A percentile compares a stretch with the other conserved stretches of the same genome.
Evolutionary conservation across 2,329 filamentous ascomycete species (phyloP).

Genomic region (Sarocladiaceae sp.): DNA sequence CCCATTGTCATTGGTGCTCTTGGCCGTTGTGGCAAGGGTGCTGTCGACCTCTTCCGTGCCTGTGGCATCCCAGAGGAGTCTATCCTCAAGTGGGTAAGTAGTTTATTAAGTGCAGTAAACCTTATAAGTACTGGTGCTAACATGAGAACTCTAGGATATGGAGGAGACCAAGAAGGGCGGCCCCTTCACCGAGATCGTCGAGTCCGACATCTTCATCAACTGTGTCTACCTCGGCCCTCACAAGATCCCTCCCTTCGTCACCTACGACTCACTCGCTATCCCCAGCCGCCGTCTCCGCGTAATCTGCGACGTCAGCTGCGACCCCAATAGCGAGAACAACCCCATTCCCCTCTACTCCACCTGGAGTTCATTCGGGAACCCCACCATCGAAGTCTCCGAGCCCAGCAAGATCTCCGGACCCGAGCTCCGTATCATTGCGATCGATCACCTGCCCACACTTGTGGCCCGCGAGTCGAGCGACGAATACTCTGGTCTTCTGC

Average conservation of each 20-base stretch:
- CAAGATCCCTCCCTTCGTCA: constrained; percentile 70
- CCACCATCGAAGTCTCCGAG: constrained; percentile 55
- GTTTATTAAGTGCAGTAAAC: too few species aligned
- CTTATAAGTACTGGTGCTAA: too few species aligned
- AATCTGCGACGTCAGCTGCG: constrained; percentile 71
- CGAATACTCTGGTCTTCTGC: constrained; percentile 70
- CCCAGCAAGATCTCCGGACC: constrained; percentile 38
- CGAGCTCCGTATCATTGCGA: constrained; percentile 72
- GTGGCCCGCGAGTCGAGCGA: constrained; percentile 80
- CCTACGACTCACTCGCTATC: constrained; percentile 51
- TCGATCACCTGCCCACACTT: constrained; percentile 75
- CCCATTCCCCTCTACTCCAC: constrained; percentile 70
- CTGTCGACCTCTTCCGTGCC: constrained; percentile 25
- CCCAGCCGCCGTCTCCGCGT: constrained; percentile 69
- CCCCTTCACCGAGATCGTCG: constrained; percentile 71
- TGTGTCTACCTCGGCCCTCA: constrained; percentile 70
- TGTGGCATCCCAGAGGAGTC: constrained; percentile 12
- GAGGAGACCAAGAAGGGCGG: constrained; percentile 69
- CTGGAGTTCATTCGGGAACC: constrained; percentile 78
- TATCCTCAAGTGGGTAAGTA: constrained; percentile 59
- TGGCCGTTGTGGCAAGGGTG: constrained; percentile 81
- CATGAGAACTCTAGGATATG: too few species aligned
- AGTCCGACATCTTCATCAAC: constrained; percentile 73
- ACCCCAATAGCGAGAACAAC: constrained; percentile 67
- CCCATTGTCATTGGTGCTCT: constrained; percentile 81